Base-by-base conservation (phyloP, 495 filamentous ascomycete genomes). In the Clohesyomyces aquaticus region DNA sequence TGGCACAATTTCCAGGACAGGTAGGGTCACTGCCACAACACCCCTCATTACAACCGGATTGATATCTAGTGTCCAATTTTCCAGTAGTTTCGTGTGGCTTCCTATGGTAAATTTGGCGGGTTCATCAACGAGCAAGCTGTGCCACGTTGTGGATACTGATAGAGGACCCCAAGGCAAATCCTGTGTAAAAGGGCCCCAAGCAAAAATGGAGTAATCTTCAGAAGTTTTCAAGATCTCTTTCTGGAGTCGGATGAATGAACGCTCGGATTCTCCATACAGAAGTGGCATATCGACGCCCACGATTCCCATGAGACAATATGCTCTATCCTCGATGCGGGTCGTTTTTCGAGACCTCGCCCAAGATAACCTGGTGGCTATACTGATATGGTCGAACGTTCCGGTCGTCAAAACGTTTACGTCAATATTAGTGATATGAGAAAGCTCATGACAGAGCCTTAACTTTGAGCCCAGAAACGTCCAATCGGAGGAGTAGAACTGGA, bases 281-380 rank as follows among this genome's bases (percentile, higher is more conserved):
- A 51, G 19, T 25, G 47, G 47, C 47, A 51, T 51, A 22, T 51
- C 21, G 19, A 51, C 22, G n/a, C 28, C 47, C 14, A 51, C 23
- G 28, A 51, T 3, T 25, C 47, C 47, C 14, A 51, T 19, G 8
- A 51, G 47, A 51, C 14, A 51, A 27, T 51, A 51, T 51, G 47
- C 47, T 22, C 12, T 25, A 51, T 51, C 47, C 23, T 51, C 47
- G 14, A 25, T 25, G 19, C 47, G 47, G 23, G 16, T 58, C 18
- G 55, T 58, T 25, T 47, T 14, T 6, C 55, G 55, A n/a, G 10
- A 6, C 29, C 11, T 25, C 48, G 55, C 55, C 55, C 55, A 58
- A 3, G 35, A 48, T 41, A 58, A 21, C 3, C 55, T 16, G 35
- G 46, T 41, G n/a, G 22, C 38, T 18, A 58, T 26, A 14, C 38